Base-by-base conservation (phyloP, 257 asterid genomes). In the Eustoma russellianum region DNA sequence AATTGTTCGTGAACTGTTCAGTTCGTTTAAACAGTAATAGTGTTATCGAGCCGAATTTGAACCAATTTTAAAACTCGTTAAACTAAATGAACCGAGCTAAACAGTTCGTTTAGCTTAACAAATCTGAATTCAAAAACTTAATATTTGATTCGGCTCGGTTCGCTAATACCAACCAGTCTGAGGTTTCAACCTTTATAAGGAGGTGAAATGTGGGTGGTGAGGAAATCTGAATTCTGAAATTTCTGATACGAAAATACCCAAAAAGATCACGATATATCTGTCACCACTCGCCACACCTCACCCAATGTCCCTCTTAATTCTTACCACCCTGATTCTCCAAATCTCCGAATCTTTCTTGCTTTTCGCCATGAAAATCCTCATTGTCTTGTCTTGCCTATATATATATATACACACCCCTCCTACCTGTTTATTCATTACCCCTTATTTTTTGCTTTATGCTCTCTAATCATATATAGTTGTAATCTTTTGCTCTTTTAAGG, bases 191-290 rank as follows among this genome's bases (percentile, higher is more conserved):
- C n/a, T n/a, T n/a, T n/a, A n/a, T n/a, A n/a, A n/a, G n/a, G n/a
- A n/a, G 30, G 30, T 24, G 30, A 24, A 24, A 24, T 24, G 30
- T 24, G 2, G 52, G 33, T 16, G 45, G 53, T 30, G 13, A 24
- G 30, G 30, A 24, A 24, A 24, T 24, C 30, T 2, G 30, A 24
- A 24, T 2, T 24, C 30, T 0, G 30, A 24, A 24, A 24, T 24
- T 24, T 24, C 30, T 24, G 30, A 24, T 24, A 24, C 30, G 30
- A 4, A 24, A 24, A 24, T 24, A 24, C 30, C 30, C 30, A 24
- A 24, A 24, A n/a, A 57, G 75, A 77, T 70, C 71, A 63, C 77
- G 28, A 53, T 72, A 65, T 70, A 74, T 80, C 74, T 59, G 79
- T 74, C 63, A 71, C 60, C 63, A 56, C 43, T 33, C 33, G 15